Percentiles rank a stretch among this genome's conserved stretches.
These are phyloP conservation scores for Trichosporon ovoides DNA, from an alignment of 1,284 basidiomycete species.

Conservation along the genomic window DNA sequence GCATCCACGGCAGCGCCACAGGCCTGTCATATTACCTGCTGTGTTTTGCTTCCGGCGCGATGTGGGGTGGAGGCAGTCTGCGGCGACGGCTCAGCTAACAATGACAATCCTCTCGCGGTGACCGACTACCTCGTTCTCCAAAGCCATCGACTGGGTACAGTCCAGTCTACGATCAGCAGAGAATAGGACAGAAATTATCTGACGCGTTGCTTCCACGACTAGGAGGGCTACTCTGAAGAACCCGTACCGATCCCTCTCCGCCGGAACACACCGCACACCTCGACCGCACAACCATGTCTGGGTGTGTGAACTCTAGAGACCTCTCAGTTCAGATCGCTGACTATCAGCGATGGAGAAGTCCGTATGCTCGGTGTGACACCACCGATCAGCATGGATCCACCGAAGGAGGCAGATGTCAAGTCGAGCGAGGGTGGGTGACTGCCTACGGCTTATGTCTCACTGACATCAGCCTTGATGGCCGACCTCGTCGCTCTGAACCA, in stretches of 20 bases:
- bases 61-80: neutral
- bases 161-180: neutral
- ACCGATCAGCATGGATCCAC: constrained; percentile 75
- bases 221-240: neutral
- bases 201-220: neutral
- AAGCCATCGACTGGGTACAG: neutral
- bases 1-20: neutral
- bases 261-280: neutral
- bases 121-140: constrained; percentile 4
- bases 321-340: neutral
- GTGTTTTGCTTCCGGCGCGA: constrained; percentile 5
- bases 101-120: neutral
- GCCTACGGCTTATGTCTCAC: neutral
- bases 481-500: constrained; percentile 81
- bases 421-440: constrained; percentile 71
- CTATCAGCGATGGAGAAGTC: constrained; percentile 15
- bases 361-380: constrained; percentile 60
- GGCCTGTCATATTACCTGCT: neutral
- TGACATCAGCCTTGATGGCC: constrained; percentile 52
- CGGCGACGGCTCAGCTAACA: constrained; percentile 2
- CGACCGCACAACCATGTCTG: constrained; percentile 11
- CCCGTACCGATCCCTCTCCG: neutral
- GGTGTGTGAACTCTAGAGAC: constrained; percentile 1
- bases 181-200: neutral
- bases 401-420: constrained; percentile 61